Evolutionary conservation across 2,329 filamentous ascomycete genomes (phyloP).

Genomic region (Calonectria pseudoturangicola): DNA sequence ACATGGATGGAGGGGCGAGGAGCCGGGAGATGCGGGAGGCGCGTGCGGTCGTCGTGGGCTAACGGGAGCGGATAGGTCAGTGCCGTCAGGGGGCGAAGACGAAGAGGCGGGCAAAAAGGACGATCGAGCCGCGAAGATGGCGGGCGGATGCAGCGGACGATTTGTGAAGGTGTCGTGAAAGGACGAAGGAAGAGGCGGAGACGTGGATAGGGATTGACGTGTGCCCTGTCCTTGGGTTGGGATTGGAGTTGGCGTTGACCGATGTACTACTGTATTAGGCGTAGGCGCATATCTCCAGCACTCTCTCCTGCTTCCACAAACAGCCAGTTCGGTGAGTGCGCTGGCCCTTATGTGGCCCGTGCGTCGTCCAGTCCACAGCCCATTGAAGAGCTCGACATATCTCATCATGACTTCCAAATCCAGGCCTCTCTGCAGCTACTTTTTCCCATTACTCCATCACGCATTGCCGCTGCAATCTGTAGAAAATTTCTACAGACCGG

Average conservation of each 20-base stretch:
- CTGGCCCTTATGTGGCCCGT: slow-evolving; percentile 45
- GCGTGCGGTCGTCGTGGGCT: slow-evolving; percentile 47
- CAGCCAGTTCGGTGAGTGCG: slow-evolving; percentile 39
- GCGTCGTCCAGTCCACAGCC: slow-evolving; percentile 36
- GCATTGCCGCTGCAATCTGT: slow-evolving; percentile 33
- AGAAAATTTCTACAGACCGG: slow-evolving; percentile 41
- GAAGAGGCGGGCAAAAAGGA: slow-evolving; percentile 45
- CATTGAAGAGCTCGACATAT: slow-evolving; percentile 47
- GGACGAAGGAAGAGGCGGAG: slow-evolving; percentile 44
- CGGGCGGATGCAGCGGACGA: slow-evolving; percentile 34
- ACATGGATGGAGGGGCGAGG: slow-evolving; percentile 55
- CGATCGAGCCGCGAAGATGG: slow-evolving; percentile 32
- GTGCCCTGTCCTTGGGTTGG: slow-evolving; percentile 38
- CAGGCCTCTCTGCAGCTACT: slow-evolving; percentile 36
- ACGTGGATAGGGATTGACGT: slow-evolving; percentile 42
- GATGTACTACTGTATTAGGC: slow-evolving; percentile 32
- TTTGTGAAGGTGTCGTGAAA: slow-evolving; percentile 30
- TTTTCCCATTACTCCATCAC: slow-evolving; percentile 30
- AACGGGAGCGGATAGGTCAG: slow-evolving; percentile 43
- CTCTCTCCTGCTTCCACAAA: slow-evolving; percentile 46
- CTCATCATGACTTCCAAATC: slow-evolving; percentile 54
- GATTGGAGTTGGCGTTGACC: slow-evolving; percentile 34
- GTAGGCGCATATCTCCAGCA: slow-evolving; percentile 41
- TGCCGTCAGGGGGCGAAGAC: slow-evolving; percentile 40
- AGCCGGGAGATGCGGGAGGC: slow-evolving; percentile 52